Conservation (phyloP, 805 yeast genomes). For the Torulaspora franciscae region DNA sequence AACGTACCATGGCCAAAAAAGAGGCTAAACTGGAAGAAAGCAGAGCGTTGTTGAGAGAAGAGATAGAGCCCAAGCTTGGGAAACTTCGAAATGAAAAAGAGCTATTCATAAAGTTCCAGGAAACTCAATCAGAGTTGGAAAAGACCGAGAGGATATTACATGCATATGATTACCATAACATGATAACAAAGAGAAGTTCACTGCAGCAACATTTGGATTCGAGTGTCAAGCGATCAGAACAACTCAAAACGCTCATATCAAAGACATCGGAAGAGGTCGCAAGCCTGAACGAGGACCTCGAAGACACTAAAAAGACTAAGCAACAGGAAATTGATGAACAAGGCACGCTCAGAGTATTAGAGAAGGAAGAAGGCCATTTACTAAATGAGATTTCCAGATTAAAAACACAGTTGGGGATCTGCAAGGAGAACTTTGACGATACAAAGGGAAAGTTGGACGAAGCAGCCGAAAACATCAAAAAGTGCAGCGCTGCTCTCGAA, state of each 20-base stretch:
- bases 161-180: slow-evolving; percentile 62
- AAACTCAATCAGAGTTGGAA: slow-evolving; percentile 75
- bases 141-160: slow-evolving; percentile 65
- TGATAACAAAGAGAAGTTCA: slow-evolving; percentile 40
- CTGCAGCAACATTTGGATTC: slow-evolving; percentile 42
- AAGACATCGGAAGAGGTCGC: slow-evolving; percentile 51
- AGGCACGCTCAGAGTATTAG: slow-evolving; percentile 55
- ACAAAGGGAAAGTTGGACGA: slow-evolving; percentile 40
- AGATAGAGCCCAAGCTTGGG: slow-evolving; percentile 87
- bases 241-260: slow-evolving; percentile 42
- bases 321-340: slow-evolving; percentile 58
- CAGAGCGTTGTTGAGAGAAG: slow-evolving; percentile 66
- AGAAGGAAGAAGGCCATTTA: slow-evolving; percentile 49
- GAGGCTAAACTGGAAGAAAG: slow-evolving; percentile 81
- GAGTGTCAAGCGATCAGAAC: slow-evolving; percentile 39
- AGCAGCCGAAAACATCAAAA: slow-evolving; percentile 32
- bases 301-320: slow-evolving; percentile 46
- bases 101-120: slow-evolving; percentile 78
- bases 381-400: slow-evolving; percentile 64
- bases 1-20: slow-evolving; percentile 85
- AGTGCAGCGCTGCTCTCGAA: slow-evolving; percentile 34
- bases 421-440: slow-evolving; percentile 52
- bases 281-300: slow-evolving; percentile 57
- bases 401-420: slow-evolving; percentile 57
- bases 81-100: slow-evolving; percentile 77